Percentiles rank a stretch among this genome's conserved stretches.
Conservation (phyloP, 192 early-diverging fungal species). For the Backusella luteola region DNA sequence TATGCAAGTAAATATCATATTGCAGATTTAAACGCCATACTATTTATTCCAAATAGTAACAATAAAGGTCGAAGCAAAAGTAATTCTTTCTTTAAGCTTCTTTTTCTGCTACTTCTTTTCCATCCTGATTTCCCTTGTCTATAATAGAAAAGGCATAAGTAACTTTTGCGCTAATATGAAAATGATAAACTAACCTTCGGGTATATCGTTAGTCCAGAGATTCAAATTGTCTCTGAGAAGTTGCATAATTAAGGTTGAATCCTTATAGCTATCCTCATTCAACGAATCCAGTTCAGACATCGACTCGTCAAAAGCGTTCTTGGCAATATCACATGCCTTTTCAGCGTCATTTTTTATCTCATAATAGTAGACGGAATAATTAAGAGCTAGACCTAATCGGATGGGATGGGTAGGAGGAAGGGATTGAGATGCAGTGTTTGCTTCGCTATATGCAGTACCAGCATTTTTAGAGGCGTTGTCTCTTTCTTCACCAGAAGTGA, state of each 20-base stretch:
- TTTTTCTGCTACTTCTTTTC: background rate
- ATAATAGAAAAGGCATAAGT: background rate
- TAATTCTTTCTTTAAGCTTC: background rate
- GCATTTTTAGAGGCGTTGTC: conserved; percentile 75
- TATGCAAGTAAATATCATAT: background rate
- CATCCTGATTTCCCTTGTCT: background rate
- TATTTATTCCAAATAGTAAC: background rate
- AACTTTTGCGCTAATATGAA: background rate
- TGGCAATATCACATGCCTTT: conserved; percentile 91
- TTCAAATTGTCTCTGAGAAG: conserved; percentile 95
- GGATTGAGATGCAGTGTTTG: conserved; percentile 82
- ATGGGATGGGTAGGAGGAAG: conserved; percentile 94
- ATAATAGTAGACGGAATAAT: conserved; percentile 98
- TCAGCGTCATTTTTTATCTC: conserved; percentile 97
- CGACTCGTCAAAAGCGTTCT: conserved; percentile 94
- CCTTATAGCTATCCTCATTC: conserved; percentile 94
- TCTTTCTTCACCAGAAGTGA: conserved; percentile 76
- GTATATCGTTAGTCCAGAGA: conserved; percentile 91
- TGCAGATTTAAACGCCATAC: background rate
- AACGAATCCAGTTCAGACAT: conserved; percentile 93
- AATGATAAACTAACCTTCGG: conserved; percentile 32
- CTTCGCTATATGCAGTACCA: conserved; percentile 86
- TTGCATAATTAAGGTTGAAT: conserved; percentile 98
- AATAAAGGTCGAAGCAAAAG: background rate
- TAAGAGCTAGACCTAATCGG: conserved; percentile 93